phyloP scores from a whole-genome alignment of 2,329 filamentous ascomycete species.

The Cordyceps pruinosa region DNA sequence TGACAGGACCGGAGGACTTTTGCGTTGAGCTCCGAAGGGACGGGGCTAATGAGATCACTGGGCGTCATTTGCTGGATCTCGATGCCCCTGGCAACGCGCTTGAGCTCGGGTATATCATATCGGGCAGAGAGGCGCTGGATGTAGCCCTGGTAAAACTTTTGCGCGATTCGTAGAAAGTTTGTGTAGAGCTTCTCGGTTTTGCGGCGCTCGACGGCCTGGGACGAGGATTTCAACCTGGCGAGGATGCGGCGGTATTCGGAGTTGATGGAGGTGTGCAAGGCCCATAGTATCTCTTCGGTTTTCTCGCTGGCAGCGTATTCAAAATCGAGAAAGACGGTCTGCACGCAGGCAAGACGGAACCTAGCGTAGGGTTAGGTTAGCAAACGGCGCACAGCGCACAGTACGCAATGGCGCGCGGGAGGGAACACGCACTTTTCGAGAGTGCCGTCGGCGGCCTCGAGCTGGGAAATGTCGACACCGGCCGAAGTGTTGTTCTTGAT shows the following conservation, averaged over 20 bases:
- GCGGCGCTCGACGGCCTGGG: slow-evolving; percentile 56
- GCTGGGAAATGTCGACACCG: slow-evolving; percentile 34
- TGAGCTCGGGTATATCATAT: slow-evolving; percentile 47
- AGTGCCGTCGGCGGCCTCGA: slow-evolving; percentile 36
- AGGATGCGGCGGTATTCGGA: slow-evolving; percentile 67
- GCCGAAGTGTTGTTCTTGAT: slow-evolving; percentile 30
- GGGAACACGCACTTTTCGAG: slow-evolving; percentile 35
- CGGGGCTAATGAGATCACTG: slow-evolving; percentile 37
- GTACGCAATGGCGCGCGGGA: neutral
- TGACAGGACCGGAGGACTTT: slow-evolving; percentile 69
- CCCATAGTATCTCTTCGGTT: slow-evolving; percentile 70
- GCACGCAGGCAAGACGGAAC: slow-evolving; percentile 65
- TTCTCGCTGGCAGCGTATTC: slow-evolving; percentile 55
- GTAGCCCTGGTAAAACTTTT: slow-evolving; percentile 82
- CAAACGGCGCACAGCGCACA: slow-evolving; percentile 1
- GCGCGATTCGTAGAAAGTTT: slow-evolving; percentile 78
- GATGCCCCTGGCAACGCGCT: slow-evolving; percentile 34
- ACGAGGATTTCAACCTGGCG: slow-evolving; percentile 44
- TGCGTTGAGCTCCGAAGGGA: slow-evolving; percentile 44
- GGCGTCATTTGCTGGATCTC: slow-evolving; percentile 36
- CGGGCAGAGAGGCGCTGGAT: slow-evolving; percentile 66
- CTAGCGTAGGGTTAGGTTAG: slow-evolving; percentile 32
- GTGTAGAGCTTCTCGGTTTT: slow-evolving; percentile 77
- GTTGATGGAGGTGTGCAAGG: slow-evolving; percentile 70
- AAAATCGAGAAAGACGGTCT: slow-evolving; percentile 66